phyloP scores from a whole-genome alignment of 768 basidiomycete genomes.

The Mycena crocata region DNA sequence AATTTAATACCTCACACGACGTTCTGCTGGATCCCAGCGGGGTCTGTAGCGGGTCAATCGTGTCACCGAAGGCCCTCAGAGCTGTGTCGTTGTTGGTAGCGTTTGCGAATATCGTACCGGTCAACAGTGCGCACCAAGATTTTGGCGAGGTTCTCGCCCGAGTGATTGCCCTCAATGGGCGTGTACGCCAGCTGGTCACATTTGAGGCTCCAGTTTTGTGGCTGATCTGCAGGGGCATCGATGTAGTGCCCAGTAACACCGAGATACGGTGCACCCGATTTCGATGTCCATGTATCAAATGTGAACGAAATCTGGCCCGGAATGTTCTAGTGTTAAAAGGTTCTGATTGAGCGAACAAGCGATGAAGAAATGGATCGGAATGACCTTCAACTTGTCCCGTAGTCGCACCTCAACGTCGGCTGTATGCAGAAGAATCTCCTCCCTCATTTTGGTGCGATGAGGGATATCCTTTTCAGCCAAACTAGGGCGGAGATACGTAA shows the following conservation, averaged over 20 bases:
- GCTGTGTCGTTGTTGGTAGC: conserved; percentile 42
- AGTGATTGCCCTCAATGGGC: conserved; percentile 18
- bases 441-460: conserved; percentile 34
- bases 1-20: conserved; percentile 38
- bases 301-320: conserved; percentile 29
- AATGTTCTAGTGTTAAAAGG: conserved; percentile 1
- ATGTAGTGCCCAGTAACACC: conserved; percentile 36
- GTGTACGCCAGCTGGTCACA: conserved; percentile 27
- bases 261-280: conserved; percentile 31
- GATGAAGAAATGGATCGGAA: background rate
- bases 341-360: background rate
- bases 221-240: conserved; percentile 8
- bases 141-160: conserved; percentile 36
- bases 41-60: conserved; percentile 24
- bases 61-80: conserved; percentile 33
- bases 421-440: conserved; percentile 32
- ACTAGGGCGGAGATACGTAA: conserved; percentile 33
- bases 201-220: conserved; percentile 19
- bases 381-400: conserved; percentile 7
- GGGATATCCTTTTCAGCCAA: conserved; percentile 36
- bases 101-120: conserved; percentile 36
- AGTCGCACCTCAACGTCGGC: conserved; percentile 8
- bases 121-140: conserved; percentile 29
- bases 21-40: conserved; percentile 38
- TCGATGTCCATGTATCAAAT: conserved; percentile 33